Conservation (phyloP, 2,329 filamentous ascomycete genomes). For the Colletotrichum sp. region DNA sequence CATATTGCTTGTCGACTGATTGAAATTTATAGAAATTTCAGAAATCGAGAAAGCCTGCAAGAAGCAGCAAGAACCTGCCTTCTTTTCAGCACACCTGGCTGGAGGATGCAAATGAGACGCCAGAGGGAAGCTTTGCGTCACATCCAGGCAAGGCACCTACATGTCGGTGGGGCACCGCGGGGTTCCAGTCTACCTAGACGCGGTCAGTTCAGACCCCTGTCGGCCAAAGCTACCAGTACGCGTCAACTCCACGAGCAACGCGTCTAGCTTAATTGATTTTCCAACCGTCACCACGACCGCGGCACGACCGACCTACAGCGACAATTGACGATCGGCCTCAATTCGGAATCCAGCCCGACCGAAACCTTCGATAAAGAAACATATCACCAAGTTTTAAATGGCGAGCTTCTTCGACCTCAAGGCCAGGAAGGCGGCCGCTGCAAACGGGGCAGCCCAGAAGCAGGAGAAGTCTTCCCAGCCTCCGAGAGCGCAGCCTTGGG, state of each 20-base stretch:
- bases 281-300: not conserved
- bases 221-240: constrained; percentile 4
- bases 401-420: constrained; percentile 96
- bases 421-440: constrained; percentile 80
- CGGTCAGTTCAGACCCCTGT: not conserved
- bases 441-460: constrained; percentile 70
- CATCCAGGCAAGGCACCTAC: not conserved
- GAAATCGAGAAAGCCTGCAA: not conserved
- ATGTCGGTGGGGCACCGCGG: constrained; percentile 1
- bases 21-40: not conserved
- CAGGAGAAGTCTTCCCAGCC: constrained; percentile 63
- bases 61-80: not conserved
- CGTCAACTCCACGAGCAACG: constrained; percentile 4
- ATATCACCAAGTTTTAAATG: constrained; percentile 52
- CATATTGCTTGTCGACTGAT: not conserved
- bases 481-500: constrained; percentile 85
- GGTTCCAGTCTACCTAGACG: not conserved
- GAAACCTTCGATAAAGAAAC: not conserved
- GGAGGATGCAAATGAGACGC: not conserved
- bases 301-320: not conserved
- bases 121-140: not conserved
- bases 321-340: not conserved
- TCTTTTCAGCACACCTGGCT: not conserved
- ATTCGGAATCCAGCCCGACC: not conserved
- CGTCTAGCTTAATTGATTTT: constrained; percentile 20